Base-by-base conservation (phyloP, 2,329 filamentous ascomycete genomes). In the Berkeleyomyces basicola region DNA sequence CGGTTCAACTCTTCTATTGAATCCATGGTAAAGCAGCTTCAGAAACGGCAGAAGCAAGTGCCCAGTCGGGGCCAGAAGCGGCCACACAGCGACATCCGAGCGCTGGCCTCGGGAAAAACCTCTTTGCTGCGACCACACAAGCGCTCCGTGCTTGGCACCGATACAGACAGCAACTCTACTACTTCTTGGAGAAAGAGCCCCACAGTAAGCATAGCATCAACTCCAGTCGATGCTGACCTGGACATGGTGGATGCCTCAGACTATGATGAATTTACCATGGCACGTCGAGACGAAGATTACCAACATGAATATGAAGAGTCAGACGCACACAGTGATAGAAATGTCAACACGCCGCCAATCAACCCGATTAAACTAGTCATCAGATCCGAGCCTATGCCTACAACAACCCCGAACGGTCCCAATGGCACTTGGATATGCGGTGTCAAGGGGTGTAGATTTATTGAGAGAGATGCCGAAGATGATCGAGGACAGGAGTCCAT, bases 351-450 rank as follows among this genome's bases (percentile, higher is more conserved):
- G 5, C 61, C 42, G 36, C 44, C 55, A 37, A 49, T 23, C 46
- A 49, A 61, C 7, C 49, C 44, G n/a, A 36, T 62, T 16, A 39
- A 46, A 11, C 33, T 82, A 14, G 74, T 79, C 10, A 72, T 82
- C 7, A 74, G 75, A 36, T 74, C 78, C 4, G 78, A 82, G 62
- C 76, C 72, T 58, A 67, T 81, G 9, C 80, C 79, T 0, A 76
- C 78, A 3, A 72, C 74, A 6, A 72, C 70, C 2, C 76, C 81
- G 0, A 74, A 77, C 42, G 83, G 81, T 0, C 80, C 82, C 0
- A 77, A 82, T 64, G 80, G 84, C 61, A 82, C 82, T 0, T 90
- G 86, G 85, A 75, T 74, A 0, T 90, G 86, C 68, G 78, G 79
- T 3, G 77, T 85, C 65, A 80, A 82, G 75, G 83, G 79, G 33